Evolutionary conservation across 225 moss, liverwort and hornwort genomes (phyloP), one percentile per base, ranked within the genome.

Genomic region (Takakia lepidozioides): DNA sequence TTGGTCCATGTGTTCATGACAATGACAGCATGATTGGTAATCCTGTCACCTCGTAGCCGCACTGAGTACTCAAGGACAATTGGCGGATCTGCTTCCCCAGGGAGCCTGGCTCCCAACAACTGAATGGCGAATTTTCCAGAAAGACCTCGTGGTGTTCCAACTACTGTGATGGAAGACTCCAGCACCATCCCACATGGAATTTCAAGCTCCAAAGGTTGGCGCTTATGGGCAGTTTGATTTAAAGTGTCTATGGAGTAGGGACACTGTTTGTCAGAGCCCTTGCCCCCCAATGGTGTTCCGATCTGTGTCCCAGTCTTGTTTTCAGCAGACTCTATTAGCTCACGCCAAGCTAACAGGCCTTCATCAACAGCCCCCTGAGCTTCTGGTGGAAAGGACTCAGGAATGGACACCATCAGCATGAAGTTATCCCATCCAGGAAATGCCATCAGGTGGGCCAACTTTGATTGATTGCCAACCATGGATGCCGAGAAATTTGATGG

Each of bases 1-100:
- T 61, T 57, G 22, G 80, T 78, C 78, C 78, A 78, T 34, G 61
- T 73, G 42, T 78, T 78, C 26, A 72, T 68, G 40, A 78, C 61
- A 37, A 78, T 72, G 40, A 73, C 73, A 52, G 68, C 27, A 17
- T 64, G 25, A 32, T 68, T 57, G n/a, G 72, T 78, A 26, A 59
- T 23, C 25, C 25, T 26, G 27, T 78, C 78, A 45, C 73, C 78
- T 20, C 60, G 60, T 1, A 72, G 20, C 1, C 78, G 73, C 3
- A 73, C 73, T 30, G 64, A 68, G 53, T 68, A 78, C 54, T 73
- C 68, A 21, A 72, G 47, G 27, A 78, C 62, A 42, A 78, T 44
- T 19, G 72, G 43, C 32, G 0, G 32, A 7, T 32, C 8, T 32
- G 32, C 32, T 32, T 7, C 57, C 30, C 61, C 62, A 1, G 57